Base-by-base conservation (phyloP, 2,329 filamentous ascomycete genomes). In the Sclerotinia subarctica region DNA sequence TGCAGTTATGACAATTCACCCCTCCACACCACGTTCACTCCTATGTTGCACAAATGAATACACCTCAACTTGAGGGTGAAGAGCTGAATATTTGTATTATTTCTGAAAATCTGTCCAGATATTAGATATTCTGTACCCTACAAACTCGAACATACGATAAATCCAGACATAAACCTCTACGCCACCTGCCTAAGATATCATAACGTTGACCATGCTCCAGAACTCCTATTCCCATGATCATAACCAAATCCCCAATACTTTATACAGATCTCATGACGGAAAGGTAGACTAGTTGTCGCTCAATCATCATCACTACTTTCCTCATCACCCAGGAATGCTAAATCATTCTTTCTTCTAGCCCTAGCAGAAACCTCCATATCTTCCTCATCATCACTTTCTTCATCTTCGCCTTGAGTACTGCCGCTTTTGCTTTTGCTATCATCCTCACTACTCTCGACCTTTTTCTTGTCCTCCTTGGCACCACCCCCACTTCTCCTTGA, bases 301-400 rank as follows among this genome's bases (percentile, higher is more conserved):
- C 47, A 68, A 53, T 68, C 66, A 52, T 72, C 70, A 69, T 77
- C 75, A 63, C 74, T 76, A 70, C 92, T 90, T 69, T 86, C 88
- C 53, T 92, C 89, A 71, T 87, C 85, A 17, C 86, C 89, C 71
- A 93, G 78, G 74, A 93, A 93, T 1, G 85, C 86, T 73, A 89
- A 76, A 71, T 86, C 86, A 0, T 80, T 78, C 29, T 72, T 72
- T 24, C 69, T 70, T 54, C 65, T 63, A 63, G 73, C 24, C 35
- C 65, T 53, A 24, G 49, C 56, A 47, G 35, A 53, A n/a, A 60
- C 11, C 13, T 32, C 35, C 29, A 63, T 42, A 5, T 67, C 56
- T 17, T 67, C 56, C 2, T 67, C 65, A 63, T 80, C 81, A 68
- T 78, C 78, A 53, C 69, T 65, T 42, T 70, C 67, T 32, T 69